These are phyloP conservation scores for Fusarium verrucosum DNA, from an alignment of 2,329 filamentous ascomycete species.

Conservation along the genomic window DNA sequence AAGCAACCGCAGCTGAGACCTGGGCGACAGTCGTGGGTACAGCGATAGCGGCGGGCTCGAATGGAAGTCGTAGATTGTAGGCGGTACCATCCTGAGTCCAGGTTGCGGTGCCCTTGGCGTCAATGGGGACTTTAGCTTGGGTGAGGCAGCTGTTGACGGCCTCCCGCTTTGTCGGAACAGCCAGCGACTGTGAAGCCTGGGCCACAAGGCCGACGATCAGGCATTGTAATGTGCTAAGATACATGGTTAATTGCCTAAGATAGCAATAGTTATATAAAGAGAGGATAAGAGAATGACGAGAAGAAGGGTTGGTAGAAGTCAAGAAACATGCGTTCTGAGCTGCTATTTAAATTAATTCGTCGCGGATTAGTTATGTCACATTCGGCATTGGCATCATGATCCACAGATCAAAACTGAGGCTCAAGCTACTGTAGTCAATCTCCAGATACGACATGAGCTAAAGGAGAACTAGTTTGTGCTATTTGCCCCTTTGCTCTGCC, in stretches of 20 bases:
- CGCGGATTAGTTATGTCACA: background rate
- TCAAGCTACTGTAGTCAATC: background rate
- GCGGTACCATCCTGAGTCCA: constrained; percentile 50
- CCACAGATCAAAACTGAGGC: constrained; percentile 24
- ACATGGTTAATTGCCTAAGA: background rate
- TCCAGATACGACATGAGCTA: constrained; percentile 18
- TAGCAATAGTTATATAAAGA: background rate
- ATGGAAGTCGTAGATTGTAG: constrained; percentile 49
- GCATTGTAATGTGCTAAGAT: background rate
- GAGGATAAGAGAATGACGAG: background rate
- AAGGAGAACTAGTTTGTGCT: background rate
- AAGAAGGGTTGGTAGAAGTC: background rate
- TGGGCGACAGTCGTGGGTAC: constrained; percentile 50
- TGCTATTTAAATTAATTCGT: constrained; percentile 5
- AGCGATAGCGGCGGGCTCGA: constrained; percentile 46
- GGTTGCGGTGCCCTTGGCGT: constrained; percentile 21
- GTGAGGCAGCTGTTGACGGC: constrained; percentile 45
- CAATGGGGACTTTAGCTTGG: constrained; percentile 41
- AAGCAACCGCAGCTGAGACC: constrained; percentile 58
- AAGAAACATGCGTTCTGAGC: background rate
- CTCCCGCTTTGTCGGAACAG: constrained; percentile 37
- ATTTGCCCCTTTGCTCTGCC: background rate
- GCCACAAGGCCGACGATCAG: constrained; percentile 1
- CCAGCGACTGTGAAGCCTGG: background rate
- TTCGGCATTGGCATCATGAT: background rate